Conservation (phyloP, 2,329 filamentous ascomycete genomes). For the Trichoderma atrobrunneum region DNA sequence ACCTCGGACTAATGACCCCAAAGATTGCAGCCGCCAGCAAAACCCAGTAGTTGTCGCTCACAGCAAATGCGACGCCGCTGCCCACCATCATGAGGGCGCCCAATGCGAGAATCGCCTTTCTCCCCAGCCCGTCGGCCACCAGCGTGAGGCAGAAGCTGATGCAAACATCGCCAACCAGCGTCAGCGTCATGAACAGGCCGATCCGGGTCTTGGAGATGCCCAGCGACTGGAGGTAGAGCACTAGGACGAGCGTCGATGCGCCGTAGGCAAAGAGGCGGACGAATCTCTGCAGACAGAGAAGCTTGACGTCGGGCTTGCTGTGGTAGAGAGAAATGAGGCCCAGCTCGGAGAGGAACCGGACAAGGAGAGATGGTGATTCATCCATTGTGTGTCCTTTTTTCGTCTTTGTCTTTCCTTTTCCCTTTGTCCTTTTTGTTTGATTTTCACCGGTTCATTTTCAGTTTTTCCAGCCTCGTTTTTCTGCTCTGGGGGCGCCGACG, state of each 20-base stretch:
- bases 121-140: constrained; percentile 56
- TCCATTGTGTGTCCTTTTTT: background rate
- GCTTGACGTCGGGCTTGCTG: constrained; percentile 46
- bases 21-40: constrained; percentile 56
- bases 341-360: constrained; percentile 25
- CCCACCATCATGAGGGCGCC: constrained; percentile 55
- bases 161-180: constrained; percentile 56
- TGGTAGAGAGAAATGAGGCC: constrained; percentile 28
- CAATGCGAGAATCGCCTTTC: constrained; percentile 50
- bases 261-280: constrained; percentile 64
- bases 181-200: constrained; percentile 65
- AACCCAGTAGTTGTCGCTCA: constrained; percentile 54
- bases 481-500: background rate
- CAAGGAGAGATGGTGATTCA: background rate
- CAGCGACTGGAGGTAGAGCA: constrained; percentile 52
- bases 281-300: constrained; percentile 58
- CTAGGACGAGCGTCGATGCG: constrained; percentile 55
- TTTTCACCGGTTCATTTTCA: background rate
- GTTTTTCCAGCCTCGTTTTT: background rate
- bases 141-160: constrained; percentile 59
- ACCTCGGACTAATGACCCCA: constrained; percentile 57
- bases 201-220: constrained; percentile 50
- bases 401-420: background rate
- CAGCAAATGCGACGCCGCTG: constrained; percentile 56
- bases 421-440: background rate